Percentiles rank a stretch among this genome's conserved stretches.
Evolutionary conservation across 2,329 filamentous ascomycete species (phyloP).

Genomic region (Onygena corvina): DNA sequence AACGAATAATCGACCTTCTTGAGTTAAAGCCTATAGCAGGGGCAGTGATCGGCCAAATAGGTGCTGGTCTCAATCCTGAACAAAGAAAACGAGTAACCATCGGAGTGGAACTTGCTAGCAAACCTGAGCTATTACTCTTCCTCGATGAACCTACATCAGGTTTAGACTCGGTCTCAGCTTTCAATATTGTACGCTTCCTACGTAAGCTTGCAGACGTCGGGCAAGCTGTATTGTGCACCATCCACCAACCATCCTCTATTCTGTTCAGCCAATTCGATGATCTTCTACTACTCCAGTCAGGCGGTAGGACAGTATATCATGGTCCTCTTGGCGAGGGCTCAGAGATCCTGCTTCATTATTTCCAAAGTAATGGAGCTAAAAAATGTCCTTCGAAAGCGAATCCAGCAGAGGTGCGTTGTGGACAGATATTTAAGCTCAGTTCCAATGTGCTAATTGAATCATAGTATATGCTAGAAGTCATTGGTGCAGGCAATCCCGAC

Average conservation of each 20-base stretch:
- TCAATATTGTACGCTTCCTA: slow-evolving; percentile 51
- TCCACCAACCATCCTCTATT: slow-evolving; percentile 77
- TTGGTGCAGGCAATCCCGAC: slow-evolving; percentile 52
- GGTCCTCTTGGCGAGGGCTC: slow-evolving; percentile 72
- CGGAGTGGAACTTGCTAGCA: slow-evolving; percentile 50
- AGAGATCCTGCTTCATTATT: slow-evolving; percentile 56
- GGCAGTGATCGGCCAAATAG: slow-evolving; percentile 49
- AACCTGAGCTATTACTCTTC: slow-evolving; percentile 50
- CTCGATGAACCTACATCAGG: slow-evolving; percentile 53
- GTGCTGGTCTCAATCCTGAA: slow-evolving; percentile 51
- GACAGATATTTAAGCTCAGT: not conserved
- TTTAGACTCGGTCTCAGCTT: slow-evolving; percentile 58
- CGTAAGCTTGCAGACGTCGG: slow-evolving; percentile 57
- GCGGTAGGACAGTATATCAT: slow-evolving; percentile 71
- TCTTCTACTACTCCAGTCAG: slow-evolving; percentile 63
- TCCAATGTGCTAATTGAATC: slow-evolving; percentile 15
- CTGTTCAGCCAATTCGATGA: slow-evolving; percentile 83
- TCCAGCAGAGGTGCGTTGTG: slow-evolving; percentile 50
- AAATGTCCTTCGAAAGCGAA: slow-evolving; percentile 52
- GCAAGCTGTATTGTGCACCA: slow-evolving; percentile 81
- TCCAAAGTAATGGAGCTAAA: slow-evolving; percentile 51
- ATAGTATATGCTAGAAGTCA: slow-evolving; percentile 69
- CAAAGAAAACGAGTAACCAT: slow-evolving; percentile 57
- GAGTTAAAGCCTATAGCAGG: slow-evolving; percentile 58
- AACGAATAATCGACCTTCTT: slow-evolving; percentile 55